Percentiles rank a stretch among this genome's conserved stretches.
phyloP scores from a whole-genome alignment of 345 rosid species.

The Arabidopsis arenosa region DNA sequence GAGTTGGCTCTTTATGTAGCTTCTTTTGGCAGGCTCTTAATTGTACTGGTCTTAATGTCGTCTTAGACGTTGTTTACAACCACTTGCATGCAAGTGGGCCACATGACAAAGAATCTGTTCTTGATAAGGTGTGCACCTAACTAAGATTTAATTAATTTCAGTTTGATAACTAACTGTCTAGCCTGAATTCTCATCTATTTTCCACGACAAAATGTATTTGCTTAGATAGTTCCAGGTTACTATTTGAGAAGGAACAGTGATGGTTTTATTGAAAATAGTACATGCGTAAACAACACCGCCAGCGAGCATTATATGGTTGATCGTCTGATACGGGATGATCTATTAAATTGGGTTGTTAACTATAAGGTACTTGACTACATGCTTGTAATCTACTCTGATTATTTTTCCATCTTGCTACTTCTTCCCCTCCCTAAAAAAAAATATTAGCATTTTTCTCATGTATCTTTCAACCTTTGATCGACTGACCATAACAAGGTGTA shows the following conservation, averaged over 20 bases:
- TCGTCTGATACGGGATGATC: constrained; percentile 85
- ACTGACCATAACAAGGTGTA: constrained; percentile 13
- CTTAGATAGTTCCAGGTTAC: constrained; percentile 96
- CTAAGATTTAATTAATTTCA: constrained; percentile 9
- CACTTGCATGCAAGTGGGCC: constrained; percentile 94
- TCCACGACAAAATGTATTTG: constrained; percentile 34
- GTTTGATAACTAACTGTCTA: constrained; percentile 15
- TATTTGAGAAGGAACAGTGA: constrained; percentile 85
- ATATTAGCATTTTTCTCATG: neutral
- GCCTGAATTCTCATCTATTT: constrained; percentile 12
- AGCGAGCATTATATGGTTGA: constrained; percentile 98
- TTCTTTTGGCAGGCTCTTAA: constrained; percentile 67
- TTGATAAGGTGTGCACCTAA: constrained; percentile 71
- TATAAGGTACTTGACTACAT: constrained; percentile 66
- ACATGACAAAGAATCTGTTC: constrained; percentile 74
- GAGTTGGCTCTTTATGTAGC: constrained; percentile 24
- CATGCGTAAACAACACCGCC: constrained; percentile 93
- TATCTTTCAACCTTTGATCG: constrained; percentile 27
- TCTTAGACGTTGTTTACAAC: constrained; percentile 94
- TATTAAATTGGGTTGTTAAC: constrained; percentile 76
- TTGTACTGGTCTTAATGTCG: constrained; percentile 66
- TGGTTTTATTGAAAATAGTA: constrained; percentile 85
- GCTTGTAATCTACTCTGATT: constrained; percentile 21
- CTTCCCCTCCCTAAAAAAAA: constrained; percentile 7
- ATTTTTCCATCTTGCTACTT: constrained; percentile 10